Evolutionary conservation across 2,329 filamentous ascomycete genomes (phyloP), one percentile per base, ranked within the genome.

Genomic region (Hymenoscyphus albidus): DNA sequence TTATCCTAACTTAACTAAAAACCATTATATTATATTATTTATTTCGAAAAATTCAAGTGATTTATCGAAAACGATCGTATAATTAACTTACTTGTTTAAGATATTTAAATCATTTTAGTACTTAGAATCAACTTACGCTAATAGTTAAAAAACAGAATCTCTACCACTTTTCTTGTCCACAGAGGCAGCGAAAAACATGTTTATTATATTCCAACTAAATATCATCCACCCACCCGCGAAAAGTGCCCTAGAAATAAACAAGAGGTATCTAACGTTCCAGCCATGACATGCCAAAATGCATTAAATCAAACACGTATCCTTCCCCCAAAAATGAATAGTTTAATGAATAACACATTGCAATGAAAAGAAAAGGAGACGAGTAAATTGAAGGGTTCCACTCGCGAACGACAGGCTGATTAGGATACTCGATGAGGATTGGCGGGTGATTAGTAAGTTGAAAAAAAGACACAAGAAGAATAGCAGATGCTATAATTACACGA

Each of bases 401-500:
- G 55, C 14, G 44, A 64, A 60, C 38, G 31, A 63, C n/a, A 35
- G 32, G 60, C 22, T 61, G 58, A 61, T 39, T 44, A 32, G 18
- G 22, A 31, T 55, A 39, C 55, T 35, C 48, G 38, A 62, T 42
- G 63, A 60, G 59, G 59, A 66, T 62, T 32, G 66, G 62, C 63
- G 64, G 61, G 35, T 59, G 57, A 51, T 39, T 31, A n/a, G 35
- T 35, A 48, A 35, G 51, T 51, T 44, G 44, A 58, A n/a, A 59
- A 48, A 40, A 39, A 44, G 39, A 64, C 42, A 32, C 59, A 62
- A 62, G 58, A 56, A 48, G 42, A 54, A 62, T 39, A 61, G 32
- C 44, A 58, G 58, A 55, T 61, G 48, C 39, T 61, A 63, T 73
- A 73, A 68, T 61, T 73, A 71, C 70, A 73, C 63, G 65, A 70